Conservation (phyloP, 805 yeast genomes). For the Myxozyma geophila region DNA sequence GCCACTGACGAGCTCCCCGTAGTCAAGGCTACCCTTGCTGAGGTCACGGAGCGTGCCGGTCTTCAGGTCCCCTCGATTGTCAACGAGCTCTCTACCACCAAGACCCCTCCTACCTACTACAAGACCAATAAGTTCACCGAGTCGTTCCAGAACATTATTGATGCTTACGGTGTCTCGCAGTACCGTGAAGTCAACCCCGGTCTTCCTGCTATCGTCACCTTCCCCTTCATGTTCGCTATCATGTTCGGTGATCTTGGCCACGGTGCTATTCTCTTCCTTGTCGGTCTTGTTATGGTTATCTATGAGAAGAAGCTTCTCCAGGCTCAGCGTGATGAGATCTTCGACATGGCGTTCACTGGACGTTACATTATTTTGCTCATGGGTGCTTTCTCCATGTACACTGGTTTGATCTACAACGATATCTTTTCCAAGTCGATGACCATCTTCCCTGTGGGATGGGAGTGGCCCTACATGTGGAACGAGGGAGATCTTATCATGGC, state of each 20-base stretch:
- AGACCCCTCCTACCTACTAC: slow-evolving; percentile 93
- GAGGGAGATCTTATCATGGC: slow-evolving; percentile 74
- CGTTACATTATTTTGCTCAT: slow-evolving; percentile 86
- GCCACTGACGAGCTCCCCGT: slow-evolving; percentile 74
- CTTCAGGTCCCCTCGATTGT: slow-evolving; percentile 55
- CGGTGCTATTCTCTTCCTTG: slow-evolving; percentile 79
- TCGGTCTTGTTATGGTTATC: slow-evolving; percentile 70
- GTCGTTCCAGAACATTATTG: slow-evolving; percentile 92
- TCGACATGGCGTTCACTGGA: slow-evolving; percentile 95
- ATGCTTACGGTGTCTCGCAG: slow-evolving; percentile 91
- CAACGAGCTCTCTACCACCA: slow-evolving; percentile 69
- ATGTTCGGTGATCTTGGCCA: slow-evolving; percentile 99
- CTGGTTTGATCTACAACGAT: slow-evolving; percentile 94
- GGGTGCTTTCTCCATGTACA: slow-evolving; percentile 95
- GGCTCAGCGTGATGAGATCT: slow-evolving; percentile 85
- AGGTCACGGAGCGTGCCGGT: slow-evolving; percentile 57
- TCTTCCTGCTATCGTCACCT: slow-evolving; percentile 89
- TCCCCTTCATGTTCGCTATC: slow-evolving; percentile 98
- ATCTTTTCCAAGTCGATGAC: slow-evolving; percentile 90
- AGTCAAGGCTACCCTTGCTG: slow-evolving; percentile 70
- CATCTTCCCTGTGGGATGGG: slow-evolving; percentile 87
- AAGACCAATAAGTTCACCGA: slow-evolving; percentile 91
- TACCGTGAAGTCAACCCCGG: slow-evolving; percentile 97
- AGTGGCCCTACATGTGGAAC: slow-evolving; percentile 79
- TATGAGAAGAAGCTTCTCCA: slow-evolving; percentile 73